Conservation (phyloP, 1,284 basidiomycete species). For the Violaceomyces palustris region DNA sequence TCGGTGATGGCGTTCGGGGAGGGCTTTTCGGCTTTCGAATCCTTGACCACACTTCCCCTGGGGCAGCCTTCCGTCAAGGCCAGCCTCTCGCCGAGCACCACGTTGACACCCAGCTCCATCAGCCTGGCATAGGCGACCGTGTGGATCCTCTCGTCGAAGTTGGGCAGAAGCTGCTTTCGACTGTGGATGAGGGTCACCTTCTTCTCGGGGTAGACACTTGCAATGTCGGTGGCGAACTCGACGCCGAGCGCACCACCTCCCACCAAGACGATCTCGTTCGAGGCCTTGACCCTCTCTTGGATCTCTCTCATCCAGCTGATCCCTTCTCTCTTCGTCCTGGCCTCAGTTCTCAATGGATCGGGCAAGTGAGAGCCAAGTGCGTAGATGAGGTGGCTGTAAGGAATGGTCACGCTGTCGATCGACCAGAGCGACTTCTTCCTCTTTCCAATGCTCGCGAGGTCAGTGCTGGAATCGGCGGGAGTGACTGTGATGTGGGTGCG, state of each 20-base stretch:
- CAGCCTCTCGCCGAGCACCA: constrained; percentile 48
- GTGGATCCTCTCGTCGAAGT: constrained; percentile 48
- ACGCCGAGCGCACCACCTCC: constrained; percentile 52
- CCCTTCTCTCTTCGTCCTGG: constrained; percentile 41
- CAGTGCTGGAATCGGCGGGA: constrained; percentile 15
- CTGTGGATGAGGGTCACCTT: constrained; percentile 48
- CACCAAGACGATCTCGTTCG: constrained; percentile 45
- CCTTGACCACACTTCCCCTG: constrained; percentile 32
- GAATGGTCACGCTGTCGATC: constrained; percentile 46
- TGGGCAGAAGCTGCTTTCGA: constrained; percentile 47
- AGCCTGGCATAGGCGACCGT: constrained; percentile 37
- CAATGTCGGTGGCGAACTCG: constrained; percentile 48
- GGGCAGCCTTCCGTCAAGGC: constrained; percentile 48
- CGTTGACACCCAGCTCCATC: constrained; percentile 43
- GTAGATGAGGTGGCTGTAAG: constrained; percentile 50
- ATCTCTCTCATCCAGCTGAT: constrained; percentile 41
- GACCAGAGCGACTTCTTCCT: constrained; percentile 40
- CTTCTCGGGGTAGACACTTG: constrained; percentile 34
- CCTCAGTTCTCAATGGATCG: constrained; percentile 47
- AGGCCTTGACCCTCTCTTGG: constrained; percentile 34
- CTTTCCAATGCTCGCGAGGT: constrained; percentile 11
- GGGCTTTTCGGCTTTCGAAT: constrained; percentile 5
- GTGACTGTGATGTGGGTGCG: constrained; percentile 41
- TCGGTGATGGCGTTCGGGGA: not conserved
- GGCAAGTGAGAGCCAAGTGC: constrained; percentile 50